Percentiles rank a stretch among this genome's conserved stretches.
These are phyloP conservation scores for Neurospora intermedia DNA, from an alignment of 495 filamentous ascomycete species.

Conservation along the genomic window DNA sequence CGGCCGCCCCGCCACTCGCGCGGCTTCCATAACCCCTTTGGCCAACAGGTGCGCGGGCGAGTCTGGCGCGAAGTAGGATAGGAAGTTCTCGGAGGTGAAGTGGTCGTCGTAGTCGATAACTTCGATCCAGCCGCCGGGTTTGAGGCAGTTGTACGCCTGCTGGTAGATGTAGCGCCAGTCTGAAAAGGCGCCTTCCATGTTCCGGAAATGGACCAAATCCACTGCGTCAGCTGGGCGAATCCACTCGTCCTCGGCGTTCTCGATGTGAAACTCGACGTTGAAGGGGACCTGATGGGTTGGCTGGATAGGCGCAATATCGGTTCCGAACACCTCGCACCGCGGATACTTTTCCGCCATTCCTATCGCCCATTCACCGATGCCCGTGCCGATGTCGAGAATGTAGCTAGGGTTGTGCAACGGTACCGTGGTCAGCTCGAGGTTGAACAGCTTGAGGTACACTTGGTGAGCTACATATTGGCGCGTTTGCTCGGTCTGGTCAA, in stretches of 20 bases:
- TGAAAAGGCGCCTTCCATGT: slow-evolving; percentile 50
- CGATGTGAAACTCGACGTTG: slow-evolving; percentile 62
- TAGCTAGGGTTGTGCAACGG: slow-evolving; percentile 43
- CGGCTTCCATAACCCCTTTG: slow-evolving; percentile 30
- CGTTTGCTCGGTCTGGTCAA: slow-evolving; percentile 63
- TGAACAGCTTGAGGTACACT: slow-evolving; percentile 50
- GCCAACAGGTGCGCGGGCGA: slow-evolving; percentile 26
- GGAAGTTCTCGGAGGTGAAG: slow-evolving; percentile 24
- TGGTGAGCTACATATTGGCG: slow-evolving; percentile 59
- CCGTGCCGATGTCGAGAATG: slow-evolving; percentile 61
- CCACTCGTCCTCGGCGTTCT: slow-evolving; percentile 53
- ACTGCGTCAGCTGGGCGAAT: slow-evolving; percentile 45
- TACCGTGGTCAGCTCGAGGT: slow-evolving; percentile 48
- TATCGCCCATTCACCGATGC: slow-evolving; percentile 65
- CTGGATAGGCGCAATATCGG: slow-evolving; percentile 54
- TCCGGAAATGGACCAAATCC: slow-evolving; percentile 57
- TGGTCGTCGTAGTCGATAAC: slow-evolving; percentile 44
- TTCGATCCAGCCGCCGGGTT: slow-evolving; percentile 57
- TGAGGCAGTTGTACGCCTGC: slow-evolving; percentile 49
- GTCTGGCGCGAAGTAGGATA: slow-evolving; percentile 28
- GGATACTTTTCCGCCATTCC: slow-evolving; percentile 56
- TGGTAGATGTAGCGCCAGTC: slow-evolving; percentile 52
- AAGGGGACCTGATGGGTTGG: slow-evolving; percentile 42
- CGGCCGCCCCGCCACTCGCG: slow-evolving; percentile 32
- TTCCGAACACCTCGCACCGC: slow-evolving; percentile 53